Evolutionary conservation across 2,329 filamentous ascomycete species (phyloP), one percentile per base, ranked within the genome.

Genomic region (Apiospora aurea): DNA sequence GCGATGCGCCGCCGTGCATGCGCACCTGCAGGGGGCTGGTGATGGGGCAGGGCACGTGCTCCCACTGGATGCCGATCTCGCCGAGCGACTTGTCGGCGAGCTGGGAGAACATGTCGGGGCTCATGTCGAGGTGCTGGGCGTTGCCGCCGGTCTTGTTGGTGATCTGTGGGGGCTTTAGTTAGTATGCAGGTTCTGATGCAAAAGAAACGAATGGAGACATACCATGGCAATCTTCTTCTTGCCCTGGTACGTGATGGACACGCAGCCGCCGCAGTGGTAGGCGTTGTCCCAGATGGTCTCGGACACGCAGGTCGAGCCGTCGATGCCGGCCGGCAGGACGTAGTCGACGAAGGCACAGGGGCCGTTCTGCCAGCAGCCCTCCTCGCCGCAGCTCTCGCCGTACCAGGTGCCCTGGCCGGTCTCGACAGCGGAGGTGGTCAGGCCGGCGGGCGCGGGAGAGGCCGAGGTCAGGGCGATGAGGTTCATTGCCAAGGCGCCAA

Each of bases 1-100:
- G 69, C 44, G 71, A 74, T 16, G 74, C 68, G 57, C 73, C 74
- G 49, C 66, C 53, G 69, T 75, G 74, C 53, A 75, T 73, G 53
- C 73, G 74, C 21, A 75, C 71, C 69, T 72, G 73, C 7, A 75
- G 64, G 0, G 74, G 74, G 1, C 21, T 41, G 21, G 46, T 34
- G 68, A 69, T 69, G 29, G 68, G 68, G 34, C 68, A 69, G 24
- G 68, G 46, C 21, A 69, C 68, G 68, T 57, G 34, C 47, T 69
- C 68, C 68, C 68, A 69, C 34, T 69, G 10, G 46, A 69, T 69
- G n/a, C 34, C 46, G 34, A 69, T 69, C 68, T 69, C 68, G 47
- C 68, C 68, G 13, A 51, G 29, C 3, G 68, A 69, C 68, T 69
- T 69, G 68, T 69, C 68, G n/a, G 47, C 68, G 4, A 69, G 68